Evolutionary conservation across 805 yeast species (phyloP).

Genomic region (Candida dendrica): DNA sequence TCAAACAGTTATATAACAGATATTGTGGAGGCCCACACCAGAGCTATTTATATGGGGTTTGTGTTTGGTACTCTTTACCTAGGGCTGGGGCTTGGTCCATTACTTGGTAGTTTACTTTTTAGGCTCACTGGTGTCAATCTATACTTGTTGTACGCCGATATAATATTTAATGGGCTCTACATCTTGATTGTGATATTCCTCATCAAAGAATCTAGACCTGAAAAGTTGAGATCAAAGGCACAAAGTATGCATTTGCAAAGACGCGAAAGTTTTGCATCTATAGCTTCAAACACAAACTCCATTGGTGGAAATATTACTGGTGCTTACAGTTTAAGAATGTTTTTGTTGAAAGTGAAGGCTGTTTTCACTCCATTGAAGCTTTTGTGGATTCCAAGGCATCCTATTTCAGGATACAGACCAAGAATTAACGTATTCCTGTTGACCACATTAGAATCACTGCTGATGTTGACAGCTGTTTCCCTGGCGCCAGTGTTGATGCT

Average conservation of each 20-base stretch:
- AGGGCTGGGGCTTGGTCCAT: conserved; percentile 62
- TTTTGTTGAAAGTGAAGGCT: conserved; percentile 12
- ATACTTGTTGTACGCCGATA: conserved; percentile 24
- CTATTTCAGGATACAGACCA: conserved; percentile 24
- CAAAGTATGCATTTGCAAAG: conserved; percentile 29
- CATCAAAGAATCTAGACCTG: conserved; percentile 61
- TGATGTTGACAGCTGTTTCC: conserved; percentile 33
- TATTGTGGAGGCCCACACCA: conserved; percentile 52
- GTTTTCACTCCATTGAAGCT: conserved; percentile 42
- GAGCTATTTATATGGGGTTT: conserved; percentile 54
- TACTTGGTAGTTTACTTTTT: conserved; percentile 39
- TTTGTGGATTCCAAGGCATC: conserved; percentile 43
- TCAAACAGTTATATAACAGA: conserved; percentile 70
- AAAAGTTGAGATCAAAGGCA: conserved; percentile 44
- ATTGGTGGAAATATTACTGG: neutral
- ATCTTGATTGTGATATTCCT: conserved; percentile 29
- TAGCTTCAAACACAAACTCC: conserved; percentile 13
- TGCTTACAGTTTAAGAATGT: neutral
- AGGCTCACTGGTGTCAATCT: conserved; percentile 20
- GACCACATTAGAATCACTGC: conserved; percentile 38
- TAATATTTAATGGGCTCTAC: conserved; percentile 23
- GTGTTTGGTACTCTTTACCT: conserved; percentile 50
- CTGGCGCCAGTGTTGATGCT: conserved; percentile 37
- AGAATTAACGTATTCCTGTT: conserved; percentile 42
- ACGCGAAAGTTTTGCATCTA: conserved; percentile 24